Evolutionary conservation across 441 rosid species (phyloP).

Genomic region (Melastoma candidum): DNA sequence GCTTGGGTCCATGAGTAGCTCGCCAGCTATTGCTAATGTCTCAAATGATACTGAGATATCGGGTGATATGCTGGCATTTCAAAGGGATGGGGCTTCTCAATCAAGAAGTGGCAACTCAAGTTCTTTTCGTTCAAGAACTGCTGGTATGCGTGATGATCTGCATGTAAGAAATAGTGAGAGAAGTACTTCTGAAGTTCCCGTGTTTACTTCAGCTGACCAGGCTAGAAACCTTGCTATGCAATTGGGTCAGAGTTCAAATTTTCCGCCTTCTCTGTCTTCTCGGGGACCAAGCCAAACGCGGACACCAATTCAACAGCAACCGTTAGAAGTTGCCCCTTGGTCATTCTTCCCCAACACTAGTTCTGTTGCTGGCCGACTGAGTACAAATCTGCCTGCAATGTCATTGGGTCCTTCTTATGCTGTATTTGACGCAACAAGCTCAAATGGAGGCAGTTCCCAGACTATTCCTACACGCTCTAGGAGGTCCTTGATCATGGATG

Average conservation of each 20-base stretch:
- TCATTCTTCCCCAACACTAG: conserved; percentile 54
- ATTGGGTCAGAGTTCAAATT: too few species aligned
- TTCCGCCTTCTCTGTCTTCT: too few species aligned
- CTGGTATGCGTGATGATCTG: conserved; percentile 34
- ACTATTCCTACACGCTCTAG: conserved; percentile 37
- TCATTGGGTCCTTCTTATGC: conserved; percentile 48
- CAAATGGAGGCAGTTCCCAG: conserved; percentile 35
- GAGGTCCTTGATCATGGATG: conserved; percentile 48
- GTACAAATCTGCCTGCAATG: conserved; percentile 38
- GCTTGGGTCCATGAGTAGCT: conserved; percentile 13
- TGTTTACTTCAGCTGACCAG: conserved; percentile 36
- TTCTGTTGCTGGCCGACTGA: conserved; percentile 43
- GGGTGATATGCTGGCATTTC: conserved; percentile 35
- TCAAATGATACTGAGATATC: conserved; percentile 24
- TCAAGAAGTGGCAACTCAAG: conserved; percentile 35
- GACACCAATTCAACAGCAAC: too few species aligned
- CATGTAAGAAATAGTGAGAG: conserved; percentile 36
- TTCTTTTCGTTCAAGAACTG: conserved; percentile 30
- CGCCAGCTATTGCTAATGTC: conserved; percentile 24
- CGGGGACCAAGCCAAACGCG: too few species aligned
- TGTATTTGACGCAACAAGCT: conserved; percentile 29
- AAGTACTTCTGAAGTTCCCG: conserved; percentile 38
- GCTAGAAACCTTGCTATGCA: too few species aligned
- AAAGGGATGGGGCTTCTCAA: conserved; percentile 38
- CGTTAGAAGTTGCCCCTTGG: conserved; percentile 58